A percentile compares a stretch with the other conserved stretches of the same genome.
Evolutionary conservation across 345 rosid species (phyloP).

Genomic region (Sisymbrium irio): DNA sequence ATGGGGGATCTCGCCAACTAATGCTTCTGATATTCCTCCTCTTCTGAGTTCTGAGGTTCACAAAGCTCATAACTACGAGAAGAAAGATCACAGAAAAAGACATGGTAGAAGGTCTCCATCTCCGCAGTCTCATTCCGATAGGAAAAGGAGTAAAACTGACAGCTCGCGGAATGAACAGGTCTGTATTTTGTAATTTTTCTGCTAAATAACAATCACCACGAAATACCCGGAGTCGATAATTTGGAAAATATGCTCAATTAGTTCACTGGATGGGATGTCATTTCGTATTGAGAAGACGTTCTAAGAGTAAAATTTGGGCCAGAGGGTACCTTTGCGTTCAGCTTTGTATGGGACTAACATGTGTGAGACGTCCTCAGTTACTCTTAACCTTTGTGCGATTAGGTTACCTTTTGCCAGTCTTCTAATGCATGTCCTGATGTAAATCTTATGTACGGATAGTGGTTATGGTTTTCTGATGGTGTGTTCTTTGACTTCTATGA

Average conservation of each 20-base stretch:
- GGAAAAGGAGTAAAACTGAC: constrained; percentile 60
- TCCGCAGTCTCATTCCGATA: constrained; percentile 43
- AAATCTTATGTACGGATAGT: not conserved
- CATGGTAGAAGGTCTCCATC: constrained; percentile 51
- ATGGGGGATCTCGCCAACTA: constrained; percentile 59
- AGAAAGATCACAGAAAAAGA: constrained; percentile 36
- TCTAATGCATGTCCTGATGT: not conserved
- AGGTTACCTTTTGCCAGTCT: constrained; percentile 5
- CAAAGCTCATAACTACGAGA: constrained; percentile 44
- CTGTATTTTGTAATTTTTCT: constrained; percentile 15
- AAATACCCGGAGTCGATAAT: not conserved
- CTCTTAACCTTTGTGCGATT: not conserved
- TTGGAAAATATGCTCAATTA: not conserved
- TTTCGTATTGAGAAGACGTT: not conserved
- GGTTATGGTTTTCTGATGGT: constrained; percentile 27
- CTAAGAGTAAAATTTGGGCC: not conserved
- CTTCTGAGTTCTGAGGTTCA: constrained; percentile 61
- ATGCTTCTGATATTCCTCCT: constrained; percentile 58
- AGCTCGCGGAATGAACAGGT: constrained; percentile 59
- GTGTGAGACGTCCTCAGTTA: constrained; percentile 1
- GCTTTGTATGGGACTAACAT: constrained; percentile 3
- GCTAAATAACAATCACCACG: not conserved
- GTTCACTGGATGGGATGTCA: constrained; percentile 22
- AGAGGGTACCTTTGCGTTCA: not conserved
- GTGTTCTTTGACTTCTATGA: constrained; percentile 24